Percentiles rank a stretch among this genome's conserved stretches.
phyloP scores from a whole-genome alignment of 768 basidiomycete species.

The Tricholoma terreum region DNA sequence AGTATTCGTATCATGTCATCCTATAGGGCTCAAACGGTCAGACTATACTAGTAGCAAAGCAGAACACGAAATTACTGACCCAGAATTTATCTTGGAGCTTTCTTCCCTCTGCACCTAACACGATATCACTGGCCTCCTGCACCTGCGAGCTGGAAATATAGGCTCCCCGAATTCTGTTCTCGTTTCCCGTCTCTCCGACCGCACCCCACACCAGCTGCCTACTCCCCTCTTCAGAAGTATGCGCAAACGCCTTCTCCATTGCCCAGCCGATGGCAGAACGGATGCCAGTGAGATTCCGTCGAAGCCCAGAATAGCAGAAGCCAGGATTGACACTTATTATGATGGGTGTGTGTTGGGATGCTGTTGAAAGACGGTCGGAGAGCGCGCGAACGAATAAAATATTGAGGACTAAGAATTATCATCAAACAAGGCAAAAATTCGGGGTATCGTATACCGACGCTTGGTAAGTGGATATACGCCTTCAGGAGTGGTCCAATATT shows the following conservation, averaged over 20 bases:
- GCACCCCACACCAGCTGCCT: constrained; percentile 15
- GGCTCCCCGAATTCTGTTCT: constrained; percentile 12
- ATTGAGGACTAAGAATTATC: constrained; percentile 33
- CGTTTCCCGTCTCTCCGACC: constrained; percentile 7
- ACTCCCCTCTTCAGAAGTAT: constrained; percentile 16
- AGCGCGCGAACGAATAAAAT: constrained; percentile 38
- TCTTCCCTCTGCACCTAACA: constrained; percentile 4
- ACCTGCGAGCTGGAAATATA: constrained; percentile 10
- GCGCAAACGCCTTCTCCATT: constrained; percentile 30
- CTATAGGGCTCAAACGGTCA: not conserved
- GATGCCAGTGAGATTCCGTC: constrained; percentile 20
- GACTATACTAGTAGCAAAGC: too few relatives aligned
- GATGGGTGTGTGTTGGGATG: constrained; percentile 23
- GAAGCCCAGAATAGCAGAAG: constrained; percentile 36
- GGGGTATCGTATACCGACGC: constrained; percentile 19
- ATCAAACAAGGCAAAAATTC: not conserved
- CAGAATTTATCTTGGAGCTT: constrained; percentile 12
- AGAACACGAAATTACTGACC: constrained; percentile 4
- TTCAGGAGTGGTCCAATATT: constrained; percentile 21
- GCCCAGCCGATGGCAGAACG: constrained; percentile 15
- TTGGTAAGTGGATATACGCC: constrained; percentile 33
- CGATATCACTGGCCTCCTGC: constrained; percentile 13
- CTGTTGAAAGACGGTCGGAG: constrained; percentile 22
- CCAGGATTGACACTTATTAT: constrained; percentile 41
- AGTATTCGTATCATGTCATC: not conserved